A percentile compares a stretch with the other conserved stretches of the same genome.
phyloP scores from a whole-genome alignment of 495 filamentous ascomycete genomes.

The Bathelium albidoporum region DNA sequence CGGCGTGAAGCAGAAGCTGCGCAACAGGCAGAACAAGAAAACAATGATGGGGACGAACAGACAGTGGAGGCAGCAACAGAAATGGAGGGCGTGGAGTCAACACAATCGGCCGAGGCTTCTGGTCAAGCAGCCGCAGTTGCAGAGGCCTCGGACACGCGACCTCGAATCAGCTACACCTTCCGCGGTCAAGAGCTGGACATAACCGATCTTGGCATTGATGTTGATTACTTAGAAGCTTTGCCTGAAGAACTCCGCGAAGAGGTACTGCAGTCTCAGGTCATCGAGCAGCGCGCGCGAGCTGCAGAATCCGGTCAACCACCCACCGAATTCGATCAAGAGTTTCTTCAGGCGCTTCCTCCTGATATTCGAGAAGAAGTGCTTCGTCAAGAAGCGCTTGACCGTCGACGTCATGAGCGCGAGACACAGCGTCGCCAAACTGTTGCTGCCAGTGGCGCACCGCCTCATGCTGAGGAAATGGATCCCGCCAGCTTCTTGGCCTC shows the following conservation, averaged over 20 bases:
- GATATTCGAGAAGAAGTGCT: constrained; percentile 86
- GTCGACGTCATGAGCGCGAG: constrained; percentile 80
- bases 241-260: constrained; percentile 94
- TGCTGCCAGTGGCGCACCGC: constrained; percentile 29
- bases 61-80: constrained; percentile 42
- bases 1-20: constrained; percentile 44
- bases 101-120: constrained; percentile 30
- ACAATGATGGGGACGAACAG: constrained; percentile 29
- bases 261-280: constrained; percentile 79
- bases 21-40: constrained; percentile 30
- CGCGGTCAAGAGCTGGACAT: constrained; percentile 81
- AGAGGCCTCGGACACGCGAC: constrained; percentile 42
- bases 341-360: constrained; percentile 80
- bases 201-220: constrained; percentile 85
- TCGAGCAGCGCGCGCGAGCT: constrained; percentile 69
- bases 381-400: constrained; percentile 78
- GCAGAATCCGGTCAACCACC: constrained; percentile 72
- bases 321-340: constrained; percentile 83
- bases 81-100: constrained; percentile 81
- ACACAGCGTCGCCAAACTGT: constrained; percentile 50
- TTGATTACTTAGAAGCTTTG: constrained; percentile 83
- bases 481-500: constrained; percentile 85
- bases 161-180: constrained; percentile 66
- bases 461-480: constrained; percentile 68
- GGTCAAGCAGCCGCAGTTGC: constrained; percentile 21